Conservation (phyloP, 345 rosid species). For the Arabis hirsuta region DNA sequence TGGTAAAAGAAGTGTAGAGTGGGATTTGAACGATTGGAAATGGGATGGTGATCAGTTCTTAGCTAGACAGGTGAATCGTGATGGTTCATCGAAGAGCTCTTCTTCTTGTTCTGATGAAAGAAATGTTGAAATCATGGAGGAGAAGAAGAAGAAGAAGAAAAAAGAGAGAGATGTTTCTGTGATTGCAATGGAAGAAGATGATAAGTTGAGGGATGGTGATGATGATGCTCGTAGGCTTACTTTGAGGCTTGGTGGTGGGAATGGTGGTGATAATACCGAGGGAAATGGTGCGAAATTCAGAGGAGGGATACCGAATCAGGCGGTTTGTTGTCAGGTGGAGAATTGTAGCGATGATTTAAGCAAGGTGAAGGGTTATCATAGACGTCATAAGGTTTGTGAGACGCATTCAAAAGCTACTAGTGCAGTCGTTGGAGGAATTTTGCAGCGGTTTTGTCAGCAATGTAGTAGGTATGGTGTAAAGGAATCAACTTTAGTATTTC, state of each 20-base stretch:
- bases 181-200: conserved; percentile 53
- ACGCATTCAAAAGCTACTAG: conserved; percentile 90
- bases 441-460: conserved; percentile 99
- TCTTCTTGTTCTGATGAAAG: conserved; percentile 87
- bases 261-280: conserved; percentile 35
- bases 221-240: conserved; percentile 57
- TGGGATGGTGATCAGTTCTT: conserved; percentile 98
- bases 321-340: conserved; percentile 84
- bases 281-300: conserved; percentile 54
- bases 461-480: conserved; percentile 77
- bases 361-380: conserved; percentile 89
- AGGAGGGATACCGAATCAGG: conserved; percentile 54
- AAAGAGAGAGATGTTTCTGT: conserved; percentile 67
- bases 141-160: conserved; percentile 47
- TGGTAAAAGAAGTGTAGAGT: conserved; percentile 65
- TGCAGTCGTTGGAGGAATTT: conserved; percentile 79
- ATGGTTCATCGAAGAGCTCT: conserved; percentile 70
- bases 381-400: conserved; percentile 97
- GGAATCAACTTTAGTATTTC: not conserved
- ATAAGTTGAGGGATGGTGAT: conserved; percentile 31
- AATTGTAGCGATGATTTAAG: conserved; percentile 94
- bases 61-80: conserved; percentile 68
- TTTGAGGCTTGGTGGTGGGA: conserved; percentile 60
- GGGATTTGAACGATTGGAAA: conserved; percentile 96
- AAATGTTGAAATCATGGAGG: conserved; percentile 49